Conservation (phyloP, 441 rosid species). For the Adansonia rubrostipa region DNA sequence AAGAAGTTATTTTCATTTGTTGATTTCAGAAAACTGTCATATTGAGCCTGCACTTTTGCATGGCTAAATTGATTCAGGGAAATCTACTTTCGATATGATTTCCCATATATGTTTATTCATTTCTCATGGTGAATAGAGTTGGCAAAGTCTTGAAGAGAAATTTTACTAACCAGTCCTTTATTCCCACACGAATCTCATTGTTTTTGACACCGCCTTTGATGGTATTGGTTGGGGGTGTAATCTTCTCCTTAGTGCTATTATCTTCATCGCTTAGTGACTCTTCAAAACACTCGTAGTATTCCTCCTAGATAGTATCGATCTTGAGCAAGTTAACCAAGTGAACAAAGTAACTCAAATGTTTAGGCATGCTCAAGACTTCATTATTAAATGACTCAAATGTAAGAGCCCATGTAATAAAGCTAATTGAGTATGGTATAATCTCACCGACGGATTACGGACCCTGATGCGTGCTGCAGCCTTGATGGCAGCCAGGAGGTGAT, state of each 20-base stretch:
- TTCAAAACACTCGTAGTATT: conserved; percentile 59
- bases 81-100: background rate
- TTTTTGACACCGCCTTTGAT: conserved; percentile 21
- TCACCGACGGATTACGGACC: conserved; percentile 71
- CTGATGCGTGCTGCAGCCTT: conserved; percentile 76
- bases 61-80: background rate
- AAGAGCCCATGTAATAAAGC: background rate
- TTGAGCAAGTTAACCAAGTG: conserved; percentile 6
- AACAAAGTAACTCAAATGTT: background rate
- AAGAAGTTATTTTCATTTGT: background rate
- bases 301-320: conserved; percentile 46
- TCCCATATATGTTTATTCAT: background rate
- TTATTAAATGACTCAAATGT: too few species aligned
- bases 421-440: conserved; percentile 16
- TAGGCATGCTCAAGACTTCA: background rate
- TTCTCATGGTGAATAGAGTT: background rate
- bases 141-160: conserved; percentile 14
- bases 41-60: background rate
- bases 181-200: conserved; percentile 62
- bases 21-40: background rate
- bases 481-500: conserved; percentile 78
- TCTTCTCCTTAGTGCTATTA: conserved; percentile 6
- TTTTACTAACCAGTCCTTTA: conserved; percentile 74
- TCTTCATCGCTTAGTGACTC: conserved; percentile 58
- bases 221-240: background rate